These are phyloP conservation scores for Flaveria robusta DNA, from an alignment of 129 eudicot species.

Conservation along the genomic window DNA sequence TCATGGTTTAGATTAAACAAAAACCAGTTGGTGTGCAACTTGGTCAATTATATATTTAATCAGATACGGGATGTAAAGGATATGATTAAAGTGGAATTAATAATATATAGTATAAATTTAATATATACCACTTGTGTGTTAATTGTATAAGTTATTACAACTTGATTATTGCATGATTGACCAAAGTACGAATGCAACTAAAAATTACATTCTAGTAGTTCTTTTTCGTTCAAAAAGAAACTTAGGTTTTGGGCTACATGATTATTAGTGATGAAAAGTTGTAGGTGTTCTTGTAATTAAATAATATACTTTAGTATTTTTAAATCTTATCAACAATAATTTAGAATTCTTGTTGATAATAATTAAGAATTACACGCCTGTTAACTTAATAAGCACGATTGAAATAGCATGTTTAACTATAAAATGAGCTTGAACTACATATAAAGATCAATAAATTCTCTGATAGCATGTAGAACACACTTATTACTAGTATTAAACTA, in stretches of 20 bases:
- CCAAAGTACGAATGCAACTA: constrained; percentile 6
- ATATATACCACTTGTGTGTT: neutral
- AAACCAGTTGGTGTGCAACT: constrained; percentile 20
- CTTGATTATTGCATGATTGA: constrained; percentile 9
- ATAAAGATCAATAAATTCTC: no score
- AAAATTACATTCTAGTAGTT: neutral
- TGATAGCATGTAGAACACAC: no score
- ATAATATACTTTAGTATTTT: no score
- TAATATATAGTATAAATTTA: neutral
- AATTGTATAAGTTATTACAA: constrained; percentile 21
- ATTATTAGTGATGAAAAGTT: neutral
- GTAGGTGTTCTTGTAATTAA: neutral
- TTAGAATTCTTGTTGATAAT: no score
- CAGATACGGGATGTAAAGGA: neutral
- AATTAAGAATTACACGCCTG: no score
- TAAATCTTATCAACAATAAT: no score
- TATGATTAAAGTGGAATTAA: constrained; percentile 5
- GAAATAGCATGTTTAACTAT: no score
- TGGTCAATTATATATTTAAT: neutral
- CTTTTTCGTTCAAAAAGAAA: neutral
- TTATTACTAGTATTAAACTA: no score
- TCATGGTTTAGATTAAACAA: constrained; percentile 14
- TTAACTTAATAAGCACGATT: no score
- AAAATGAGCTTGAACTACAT: no score
- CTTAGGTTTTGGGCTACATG: neutral